Conservation (phyloP, 208 protist genomes). For the Crithidia expoeki region DNA sequence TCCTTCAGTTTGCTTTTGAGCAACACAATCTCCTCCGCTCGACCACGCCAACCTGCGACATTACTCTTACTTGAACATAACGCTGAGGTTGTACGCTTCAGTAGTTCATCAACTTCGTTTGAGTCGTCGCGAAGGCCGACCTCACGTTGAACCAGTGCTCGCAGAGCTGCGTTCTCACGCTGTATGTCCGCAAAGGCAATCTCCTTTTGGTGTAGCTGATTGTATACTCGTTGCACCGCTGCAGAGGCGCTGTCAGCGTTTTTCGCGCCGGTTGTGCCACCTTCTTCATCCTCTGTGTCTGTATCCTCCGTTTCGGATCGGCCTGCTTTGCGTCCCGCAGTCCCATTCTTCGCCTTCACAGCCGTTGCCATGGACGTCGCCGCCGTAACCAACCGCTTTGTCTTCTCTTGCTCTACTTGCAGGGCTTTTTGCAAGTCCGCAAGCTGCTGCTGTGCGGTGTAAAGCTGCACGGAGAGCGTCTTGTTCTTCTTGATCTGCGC, state of each 20-base stretch:
- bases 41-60: constrained; percentile 57
- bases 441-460: constrained; percentile 23
- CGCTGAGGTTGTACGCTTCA: constrained; percentile 26
- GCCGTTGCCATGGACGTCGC: constrained; percentile 17
- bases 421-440: constrained; percentile 43
- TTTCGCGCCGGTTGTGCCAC: background rate
- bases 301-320: background rate
- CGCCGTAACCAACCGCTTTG: constrained; percentile 25
- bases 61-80: background rate
- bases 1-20: constrained; percentile 75
- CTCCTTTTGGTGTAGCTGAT: constrained; percentile 55
- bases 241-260: constrained; percentile 16
- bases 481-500: constrained; percentile 49
- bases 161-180: constrained; percentile 56
- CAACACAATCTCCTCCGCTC: constrained; percentile 76
- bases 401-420: constrained; percentile 39
- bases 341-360: background rate
- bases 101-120: constrained; percentile 43
- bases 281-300: background rate
- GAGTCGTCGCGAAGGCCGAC: constrained; percentile 50
- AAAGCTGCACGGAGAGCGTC: constrained; percentile 57
- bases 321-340: background rate
- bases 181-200: constrained; percentile 55
- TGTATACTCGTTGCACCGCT: constrained; percentile 51
- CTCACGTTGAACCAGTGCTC: constrained; percentile 55